Conservation (phyloP, 192 early-diverging fungal genomes). For the Entomortierella chlamydospora region DNA sequence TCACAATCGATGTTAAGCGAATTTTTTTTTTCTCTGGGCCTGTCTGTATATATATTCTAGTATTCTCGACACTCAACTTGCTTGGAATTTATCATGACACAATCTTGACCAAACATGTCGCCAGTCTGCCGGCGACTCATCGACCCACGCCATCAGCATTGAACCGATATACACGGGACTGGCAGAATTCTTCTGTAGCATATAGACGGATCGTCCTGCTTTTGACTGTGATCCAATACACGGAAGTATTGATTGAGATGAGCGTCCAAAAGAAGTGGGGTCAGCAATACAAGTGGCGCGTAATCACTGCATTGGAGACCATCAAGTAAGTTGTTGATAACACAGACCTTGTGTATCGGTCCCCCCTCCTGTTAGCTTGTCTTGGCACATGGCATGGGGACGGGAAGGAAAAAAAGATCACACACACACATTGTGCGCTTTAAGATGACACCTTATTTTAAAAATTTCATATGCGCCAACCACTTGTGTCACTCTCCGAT, state of each 20-base stretch:
- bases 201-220: constrained; percentile 71
- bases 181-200: constrained; percentile 58
- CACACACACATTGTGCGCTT: constrained; percentile 7
- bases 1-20: not conserved
- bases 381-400: too few relatives aligned
- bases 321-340: constrained; percentile 65
- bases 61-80: constrained; percentile 83
- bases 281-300: constrained; percentile 67
- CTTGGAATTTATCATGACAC: constrained; percentile 90
- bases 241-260: constrained; percentile 86
- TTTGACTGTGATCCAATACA: constrained; percentile 77
- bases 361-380: not conserved
- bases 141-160: constrained; percentile 59
- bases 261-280: constrained; percentile 73
- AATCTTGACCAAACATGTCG: constrained; percentile 69
- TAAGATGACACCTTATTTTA: constrained; percentile 19
- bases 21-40: not conserved
- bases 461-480: constrained; percentile 14
- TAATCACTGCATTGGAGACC: constrained; percentile 72
- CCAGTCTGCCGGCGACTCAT: constrained; percentile 49
- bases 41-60: too few relatives aligned
- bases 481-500: constrained; percentile 50
- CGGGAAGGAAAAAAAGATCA: not conserved
- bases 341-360: not conserved
- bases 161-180: constrained; percentile 81